These are phyloP conservation scores for Alliaria petiolata DNA, from an alignment of 345 rosid genomes.

Conservation along the genomic window DNA sequence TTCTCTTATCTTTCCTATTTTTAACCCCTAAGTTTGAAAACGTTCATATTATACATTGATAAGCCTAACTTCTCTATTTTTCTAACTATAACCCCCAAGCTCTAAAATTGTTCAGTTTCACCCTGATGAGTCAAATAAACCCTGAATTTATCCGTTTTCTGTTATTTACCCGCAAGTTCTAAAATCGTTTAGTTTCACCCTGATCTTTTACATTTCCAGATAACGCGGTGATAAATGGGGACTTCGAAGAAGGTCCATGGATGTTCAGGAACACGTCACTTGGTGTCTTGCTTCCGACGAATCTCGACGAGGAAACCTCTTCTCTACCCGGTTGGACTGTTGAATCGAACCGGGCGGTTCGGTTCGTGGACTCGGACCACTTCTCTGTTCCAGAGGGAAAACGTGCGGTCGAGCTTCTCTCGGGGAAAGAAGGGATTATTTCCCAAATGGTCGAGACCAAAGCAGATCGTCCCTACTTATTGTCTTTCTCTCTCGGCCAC, in stretches of 20 bases:
- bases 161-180: background rate
- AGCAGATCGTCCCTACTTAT: conserved; percentile 44
- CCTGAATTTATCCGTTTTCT: background rate
- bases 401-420: conserved; percentile 81
- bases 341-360: conserved; percentile 85
- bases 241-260: conserved; percentile 94
- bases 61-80: background rate
- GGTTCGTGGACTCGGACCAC: conserved; percentile 84
- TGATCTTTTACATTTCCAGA: conserved; percentile 34
- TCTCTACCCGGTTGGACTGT: conserved; percentile 94
- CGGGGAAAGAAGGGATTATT: conserved; percentile 96
- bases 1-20: background rate
- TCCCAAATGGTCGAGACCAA: conserved; percentile 91
- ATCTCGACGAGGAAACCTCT: conserved; percentile 80
- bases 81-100: background rate
- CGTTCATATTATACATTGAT: too few species aligned
- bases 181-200: background rate
- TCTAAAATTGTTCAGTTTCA: background rate
- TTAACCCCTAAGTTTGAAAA: too few species aligned
- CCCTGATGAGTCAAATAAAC: background rate
- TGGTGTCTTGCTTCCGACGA: conserved; percentile 86
- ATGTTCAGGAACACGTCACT: conserved; percentile 81
- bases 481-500: conserved; percentile 76
- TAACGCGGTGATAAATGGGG: conserved; percentile 84
- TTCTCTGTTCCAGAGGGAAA: conserved; percentile 78